These are phyloP conservation scores for Mycena indigotica DNA, from an alignment of 768 basidiomycete species.

Conservation along the genomic window DNA sequence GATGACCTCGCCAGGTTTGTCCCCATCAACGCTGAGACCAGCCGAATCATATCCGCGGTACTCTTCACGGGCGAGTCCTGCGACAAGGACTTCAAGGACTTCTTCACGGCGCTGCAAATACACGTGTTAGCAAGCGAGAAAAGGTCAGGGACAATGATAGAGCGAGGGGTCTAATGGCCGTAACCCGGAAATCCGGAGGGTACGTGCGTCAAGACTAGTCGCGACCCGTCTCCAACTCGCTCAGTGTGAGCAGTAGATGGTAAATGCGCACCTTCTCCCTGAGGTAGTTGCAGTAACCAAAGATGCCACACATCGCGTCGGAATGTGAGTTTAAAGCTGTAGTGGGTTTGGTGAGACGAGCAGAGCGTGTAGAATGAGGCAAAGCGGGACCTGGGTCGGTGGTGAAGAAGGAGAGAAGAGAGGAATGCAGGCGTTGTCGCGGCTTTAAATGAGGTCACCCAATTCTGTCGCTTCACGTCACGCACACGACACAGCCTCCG, in stretches of 20 bases:
- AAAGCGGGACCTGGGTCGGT: background rate
- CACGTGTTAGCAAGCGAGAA: conserved; percentile 14
- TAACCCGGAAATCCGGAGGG: too few relatives aligned
- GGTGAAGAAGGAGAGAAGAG: conserved; percentile 12
- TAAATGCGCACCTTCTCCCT: conserved; percentile 93
- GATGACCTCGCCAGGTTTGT: conserved; percentile 71
- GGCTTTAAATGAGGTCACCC: conserved; percentile 1
- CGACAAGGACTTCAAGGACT: conserved; percentile 86
- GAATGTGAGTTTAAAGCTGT: conserved; percentile 5
- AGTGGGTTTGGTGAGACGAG: background rate
- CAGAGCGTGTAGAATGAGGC: background rate
- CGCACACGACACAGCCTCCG: background rate
- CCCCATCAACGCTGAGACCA: conserved; percentile 88
- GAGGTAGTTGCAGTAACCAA: conserved; percentile 92
- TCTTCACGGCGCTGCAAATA: conserved; percentile 76
- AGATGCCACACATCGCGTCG: conserved; percentile 86
- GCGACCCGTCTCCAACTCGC: too few relatives aligned
- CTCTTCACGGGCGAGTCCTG: conserved; percentile 91
- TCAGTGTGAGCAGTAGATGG: too few relatives aligned
- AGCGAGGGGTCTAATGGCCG: too few relatives aligned
- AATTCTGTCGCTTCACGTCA: background rate
- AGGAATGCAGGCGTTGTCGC: background rate
- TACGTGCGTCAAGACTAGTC: too few relatives aligned
- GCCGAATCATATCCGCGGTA: conserved; percentile 99
- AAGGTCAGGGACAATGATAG: too few relatives aligned